Percentiles rank a stretch among this genome's conserved stretches.
Evolutionary conservation across 139 green algal species (phyloP).

Genomic region (Auxenochlorella pyrenoidosa): DNA sequence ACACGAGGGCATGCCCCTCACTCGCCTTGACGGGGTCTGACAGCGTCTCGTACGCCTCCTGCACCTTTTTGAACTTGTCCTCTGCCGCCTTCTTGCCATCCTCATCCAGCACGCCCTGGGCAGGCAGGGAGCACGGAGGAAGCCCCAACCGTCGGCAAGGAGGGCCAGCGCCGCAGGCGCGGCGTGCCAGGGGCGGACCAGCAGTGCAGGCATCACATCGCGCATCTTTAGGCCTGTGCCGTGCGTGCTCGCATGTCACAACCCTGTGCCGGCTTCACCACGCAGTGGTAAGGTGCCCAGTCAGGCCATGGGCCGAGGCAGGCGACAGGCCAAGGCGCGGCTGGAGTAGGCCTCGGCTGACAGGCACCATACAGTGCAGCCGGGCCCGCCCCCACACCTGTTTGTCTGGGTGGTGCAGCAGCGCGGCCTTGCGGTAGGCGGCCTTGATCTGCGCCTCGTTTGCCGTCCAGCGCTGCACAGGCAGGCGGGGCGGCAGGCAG

Average conservation of each 20-base stretch:
- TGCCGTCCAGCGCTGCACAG: constrained; percentile 88
- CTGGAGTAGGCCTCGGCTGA: too few species aligned
- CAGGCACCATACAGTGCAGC: neutral
- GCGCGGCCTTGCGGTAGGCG: constrained; percentile 83
- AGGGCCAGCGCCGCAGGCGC: neutral
- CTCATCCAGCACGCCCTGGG: constrained; percentile 46
- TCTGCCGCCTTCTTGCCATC: constrained; percentile 60
- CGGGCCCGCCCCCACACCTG: constrained; percentile 55
- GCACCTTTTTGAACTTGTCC: constrained; percentile 89
- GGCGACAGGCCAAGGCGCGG: too few species aligned
- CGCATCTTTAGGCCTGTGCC: too few species aligned
- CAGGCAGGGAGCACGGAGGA: neutral
- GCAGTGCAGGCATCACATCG: too few species aligned
- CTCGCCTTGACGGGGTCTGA: constrained; percentile 74
- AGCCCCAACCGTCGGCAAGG: neutral
- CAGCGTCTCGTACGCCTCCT: constrained; percentile 87
- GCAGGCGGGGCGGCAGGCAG: constrained; percentile 21
- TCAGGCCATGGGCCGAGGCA: too few species aligned
- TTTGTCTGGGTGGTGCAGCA: constrained; percentile 97
- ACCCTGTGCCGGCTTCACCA: too few species aligned
- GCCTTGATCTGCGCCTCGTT: constrained; percentile 82
- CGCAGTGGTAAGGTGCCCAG: too few species aligned
- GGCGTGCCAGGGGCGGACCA: too few species aligned
- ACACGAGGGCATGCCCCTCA: too few species aligned
- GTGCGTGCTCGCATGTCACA: too few species aligned